These are phyloP conservation scores for Pythium sukuiense DNA, from an alignment of 352 stramenopile genomes.

Conservation along the genomic window DNA sequence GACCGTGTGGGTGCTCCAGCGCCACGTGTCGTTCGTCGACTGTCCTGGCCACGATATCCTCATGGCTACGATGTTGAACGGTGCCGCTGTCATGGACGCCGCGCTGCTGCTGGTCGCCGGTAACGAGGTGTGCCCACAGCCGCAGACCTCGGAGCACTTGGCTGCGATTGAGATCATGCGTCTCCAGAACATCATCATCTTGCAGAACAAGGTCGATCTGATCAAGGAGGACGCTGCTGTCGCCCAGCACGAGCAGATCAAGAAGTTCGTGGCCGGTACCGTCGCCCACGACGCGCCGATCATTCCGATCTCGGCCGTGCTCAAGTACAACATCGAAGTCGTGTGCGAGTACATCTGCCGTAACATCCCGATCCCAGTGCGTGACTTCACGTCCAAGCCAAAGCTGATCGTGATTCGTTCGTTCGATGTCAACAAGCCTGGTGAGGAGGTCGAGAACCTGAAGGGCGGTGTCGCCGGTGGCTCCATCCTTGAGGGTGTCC, in stretches of 20 bases:
- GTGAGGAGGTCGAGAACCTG: constrained; percentile 97
- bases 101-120: constrained; percentile 97
- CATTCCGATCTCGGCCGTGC: constrained; percentile 98
- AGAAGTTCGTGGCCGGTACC: constrained; percentile 89
- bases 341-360: constrained; percentile 99
- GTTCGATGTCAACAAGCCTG: constrained; percentile 99
- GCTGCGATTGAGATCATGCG: constrained; percentile 99
- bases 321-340: constrained; percentile 99
- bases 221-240: constrained; percentile 98
- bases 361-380: constrained; percentile 97
- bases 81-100: constrained; percentile 99
- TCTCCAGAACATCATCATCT: constrained; percentile 99
- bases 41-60: constrained; percentile 99
- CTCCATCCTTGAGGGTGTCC: constrained; percentile 96
- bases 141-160: constrained; percentile 99
- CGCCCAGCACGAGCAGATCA: constrained; percentile 97
- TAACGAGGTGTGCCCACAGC: constrained; percentile 99
- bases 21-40: constrained; percentile 99
- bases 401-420: constrained; percentile 99
- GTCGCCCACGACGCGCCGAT: constrained; percentile 97
- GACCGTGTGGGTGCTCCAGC: constrained; percentile 90
- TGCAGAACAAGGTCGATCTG: constrained; percentile 99
- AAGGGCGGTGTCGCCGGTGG: constrained; percentile 92
- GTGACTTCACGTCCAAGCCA: constrained; percentile 97
- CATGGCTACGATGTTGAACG: constrained; percentile 99